phyloP scores from a whole-genome alignment of 495 filamentous ascomycete species.

The Halenospora varia region DNA sequence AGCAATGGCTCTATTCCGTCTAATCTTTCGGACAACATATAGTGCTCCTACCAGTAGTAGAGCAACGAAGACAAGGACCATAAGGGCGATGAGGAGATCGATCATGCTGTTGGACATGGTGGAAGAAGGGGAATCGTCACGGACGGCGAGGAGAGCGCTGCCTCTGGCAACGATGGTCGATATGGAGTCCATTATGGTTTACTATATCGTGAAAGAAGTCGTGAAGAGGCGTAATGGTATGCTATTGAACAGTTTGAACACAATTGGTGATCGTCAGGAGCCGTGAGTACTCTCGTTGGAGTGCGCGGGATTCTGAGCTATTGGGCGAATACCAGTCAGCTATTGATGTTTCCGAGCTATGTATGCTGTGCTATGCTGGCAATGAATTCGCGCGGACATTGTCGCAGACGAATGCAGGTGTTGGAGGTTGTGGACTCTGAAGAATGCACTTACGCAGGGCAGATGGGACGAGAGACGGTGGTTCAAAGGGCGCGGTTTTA shows the following conservation, averaged over 20 bases:
- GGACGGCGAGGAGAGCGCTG: constrained; percentile 35
- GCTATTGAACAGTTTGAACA: not conserved
- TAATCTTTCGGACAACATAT: constrained; percentile 65
- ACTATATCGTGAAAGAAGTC: not conserved
- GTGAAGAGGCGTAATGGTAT: constrained; percentile 1
- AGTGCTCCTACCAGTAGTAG: constrained; percentile 63
- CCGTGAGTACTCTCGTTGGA: not conserved
- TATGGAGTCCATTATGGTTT: constrained; percentile 18
- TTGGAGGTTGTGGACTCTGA: not conserved
- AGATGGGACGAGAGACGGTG: not conserved
- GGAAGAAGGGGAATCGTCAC: constrained; percentile 34
- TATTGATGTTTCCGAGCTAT: not conserved
- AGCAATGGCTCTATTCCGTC: constrained; percentile 39
- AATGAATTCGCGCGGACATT: not conserved
- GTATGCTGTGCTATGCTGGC: not conserved
- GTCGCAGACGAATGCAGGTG: not conserved
- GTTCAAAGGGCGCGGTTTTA: not conserved
- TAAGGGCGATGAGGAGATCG: constrained; percentile 72
- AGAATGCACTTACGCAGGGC: constrained; percentile 21
- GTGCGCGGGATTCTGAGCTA: not conserved
- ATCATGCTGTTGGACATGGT: constrained; percentile 52
- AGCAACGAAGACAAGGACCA: constrained; percentile 68
- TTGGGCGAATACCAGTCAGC: no score
- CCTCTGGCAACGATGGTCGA: constrained; percentile 36
- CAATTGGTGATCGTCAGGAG: not conserved